Percentiles rank a stretch among this genome's conserved stretches.
Conservation (phyloP, 169 alveolate genomes). For the Blepharisma undulans region DNA sequence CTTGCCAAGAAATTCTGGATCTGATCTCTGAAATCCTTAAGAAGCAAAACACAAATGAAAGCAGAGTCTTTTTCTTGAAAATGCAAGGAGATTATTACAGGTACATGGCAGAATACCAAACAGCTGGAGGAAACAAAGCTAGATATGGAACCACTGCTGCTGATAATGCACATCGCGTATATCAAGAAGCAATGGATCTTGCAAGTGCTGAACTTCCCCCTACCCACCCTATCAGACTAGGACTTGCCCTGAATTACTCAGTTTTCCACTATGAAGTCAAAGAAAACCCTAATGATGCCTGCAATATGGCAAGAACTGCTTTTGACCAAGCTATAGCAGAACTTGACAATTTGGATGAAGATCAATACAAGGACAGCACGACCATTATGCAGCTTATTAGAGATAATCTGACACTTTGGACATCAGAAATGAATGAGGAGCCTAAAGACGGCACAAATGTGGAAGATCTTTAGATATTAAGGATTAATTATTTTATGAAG, state of each 20-base stretch:
- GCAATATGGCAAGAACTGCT: slow-evolving; percentile 96
- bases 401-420: slow-evolving; percentile 96
- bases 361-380: slow-evolving; percentile 93
- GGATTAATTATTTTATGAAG: not conserved
- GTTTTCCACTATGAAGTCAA: slow-evolving; percentile 98
- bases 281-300: slow-evolving; percentile 97
- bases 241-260: slow-evolving; percentile 97
- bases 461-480: slow-evolving; percentile 31
- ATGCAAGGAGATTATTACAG: slow-evolving; percentile 99
- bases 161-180: slow-evolving; percentile 94
- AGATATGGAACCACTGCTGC: slow-evolving; percentile 94
- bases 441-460: slow-evolving; percentile 39
- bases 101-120: slow-evolving; percentile 66
- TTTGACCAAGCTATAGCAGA: slow-evolving; percentile 96
- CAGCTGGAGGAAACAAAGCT: slow-evolving; percentile 95
- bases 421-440: slow-evolving; percentile 90
- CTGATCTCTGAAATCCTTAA: not conserved
- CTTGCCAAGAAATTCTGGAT: slow-evolving; percentile 25
- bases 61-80: slow-evolving; percentile 96
- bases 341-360: slow-evolving; percentile 94
- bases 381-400: slow-evolving; percentile 95
- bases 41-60: slow-evolving; percentile 68
- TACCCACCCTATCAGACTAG: slow-evolving; percentile 97
- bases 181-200: slow-evolving; percentile 94
- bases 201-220: slow-evolving; percentile 93